Base-by-base conservation (phyloP, 1,284 basidiomycete species). In the Caloboletus firmus region DNA sequence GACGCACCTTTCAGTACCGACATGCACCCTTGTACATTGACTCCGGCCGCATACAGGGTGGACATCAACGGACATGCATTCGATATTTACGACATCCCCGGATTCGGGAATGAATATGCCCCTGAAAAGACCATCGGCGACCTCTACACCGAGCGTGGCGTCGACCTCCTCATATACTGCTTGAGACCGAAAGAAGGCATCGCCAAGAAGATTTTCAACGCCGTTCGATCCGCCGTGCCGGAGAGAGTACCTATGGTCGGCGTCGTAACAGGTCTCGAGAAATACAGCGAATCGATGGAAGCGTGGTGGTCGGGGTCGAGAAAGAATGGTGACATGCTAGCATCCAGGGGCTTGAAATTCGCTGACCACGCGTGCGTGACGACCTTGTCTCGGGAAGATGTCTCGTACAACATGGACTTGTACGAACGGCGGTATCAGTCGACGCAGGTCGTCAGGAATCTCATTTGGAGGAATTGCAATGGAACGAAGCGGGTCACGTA, bases 241-340 rank as follows among this genome's bases (percentile, higher is more conserved):
- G 59, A 64, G 59, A 64, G 61, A 47, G 71, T 73, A 39, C 69
- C 69, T 8, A 62, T 73, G 26, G 66, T 71, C 7, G 59, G 66
- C 39, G 61, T 69, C 31, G 62, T 71, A 17, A 71, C 72, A 0
- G 62, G 57, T 9, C 61, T 71, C 35, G 72, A 71, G 54, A 62
- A 68, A 40, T 57, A 63, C 17, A 35, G 55, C 31, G 49, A 46
- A 26, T 50, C 67, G 39, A 73, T 72, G 70, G 68, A 73, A 20
- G 55, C 59, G 4, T 71, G 69, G 69, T 73, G 69, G 72, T 45
- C 57, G 0, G 58, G 58, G 12, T 13, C 56, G n/a, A 46, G 58
- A 30, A 58, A 51, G 54, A 71, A 71, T 12, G 66, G 70, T 0
- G 63, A 68, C 20, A 59, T 59, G 54, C 59, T 68, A n/a, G 39